phyloP scores from a whole-genome alignment of 169 alveolate species.

The Eimeria necatrix region DNA sequence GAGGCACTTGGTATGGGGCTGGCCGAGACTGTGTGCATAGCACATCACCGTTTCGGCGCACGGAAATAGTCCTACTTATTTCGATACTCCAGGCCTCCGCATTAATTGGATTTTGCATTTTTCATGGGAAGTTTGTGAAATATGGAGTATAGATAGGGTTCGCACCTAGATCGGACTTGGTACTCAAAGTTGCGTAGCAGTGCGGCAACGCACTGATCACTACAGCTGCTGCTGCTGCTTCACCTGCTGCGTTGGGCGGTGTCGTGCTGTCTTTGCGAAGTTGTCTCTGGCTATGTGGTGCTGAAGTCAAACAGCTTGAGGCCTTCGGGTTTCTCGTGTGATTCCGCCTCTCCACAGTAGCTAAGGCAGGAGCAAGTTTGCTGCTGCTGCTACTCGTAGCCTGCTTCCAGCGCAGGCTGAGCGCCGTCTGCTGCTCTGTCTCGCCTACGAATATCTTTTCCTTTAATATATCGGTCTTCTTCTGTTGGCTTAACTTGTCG shows the following conservation, averaged over 20 bases:
- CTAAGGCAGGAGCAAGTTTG: not conserved
- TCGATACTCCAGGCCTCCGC: too few species aligned
- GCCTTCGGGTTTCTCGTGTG: not conserved
- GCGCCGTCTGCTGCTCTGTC: not conserved
- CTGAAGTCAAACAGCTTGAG: not conserved
- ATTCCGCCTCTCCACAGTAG: not conserved
- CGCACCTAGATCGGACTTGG: too few species aligned
- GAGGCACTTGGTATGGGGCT: too few species aligned
- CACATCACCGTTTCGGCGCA: too few species aligned
- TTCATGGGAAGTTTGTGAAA: too few species aligned
- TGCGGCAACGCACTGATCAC: not conserved
- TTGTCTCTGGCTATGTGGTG: not conserved
- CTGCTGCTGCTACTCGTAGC: not conserved
- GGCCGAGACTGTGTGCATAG: too few species aligned
- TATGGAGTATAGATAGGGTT: too few species aligned
- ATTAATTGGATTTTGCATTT: too few species aligned
- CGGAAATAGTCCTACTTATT: too few species aligned
- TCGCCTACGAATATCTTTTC: not conserved
- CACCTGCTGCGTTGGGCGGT: not conserved
- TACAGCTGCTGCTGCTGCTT: slow-evolving; percentile 14
- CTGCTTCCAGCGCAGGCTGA: not conserved
- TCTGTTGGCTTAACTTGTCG: not conserved
- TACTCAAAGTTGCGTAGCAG: too few species aligned
- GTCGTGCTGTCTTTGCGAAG: not conserved
- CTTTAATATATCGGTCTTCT: not conserved